Percentiles rank a stretch among this genome's conserved stretches.
phyloP scores from a whole-genome alignment of 2,329 filamentous ascomycete species.

The Exophiala spinifera region DNA sequence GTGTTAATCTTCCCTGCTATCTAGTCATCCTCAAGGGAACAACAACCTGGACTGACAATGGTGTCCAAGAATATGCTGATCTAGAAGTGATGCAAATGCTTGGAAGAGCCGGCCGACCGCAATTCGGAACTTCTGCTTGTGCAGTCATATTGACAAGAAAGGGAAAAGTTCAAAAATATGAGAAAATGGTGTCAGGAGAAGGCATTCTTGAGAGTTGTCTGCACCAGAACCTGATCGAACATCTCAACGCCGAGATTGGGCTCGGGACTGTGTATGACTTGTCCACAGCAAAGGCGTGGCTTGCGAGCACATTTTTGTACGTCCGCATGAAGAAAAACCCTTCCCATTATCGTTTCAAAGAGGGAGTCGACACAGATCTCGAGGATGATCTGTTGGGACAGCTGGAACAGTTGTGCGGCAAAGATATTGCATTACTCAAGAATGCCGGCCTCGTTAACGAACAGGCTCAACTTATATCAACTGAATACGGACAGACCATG shows the following conservation, averaged over 20 bases:
- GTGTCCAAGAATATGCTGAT: constrained; percentile 70
- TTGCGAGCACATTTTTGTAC: constrained; percentile 73
- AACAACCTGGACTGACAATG: constrained; percentile 58
- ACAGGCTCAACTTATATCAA: constrained; percentile 55
- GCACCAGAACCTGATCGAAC: constrained; percentile 75
- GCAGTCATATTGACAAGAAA: constrained; percentile 75
- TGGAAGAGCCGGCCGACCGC: constrained; percentile 75
- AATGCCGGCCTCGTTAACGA: constrained; percentile 56
- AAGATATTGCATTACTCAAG: constrained; percentile 64
- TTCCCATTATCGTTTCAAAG: constrained; percentile 64
- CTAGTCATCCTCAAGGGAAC: constrained; percentile 82
- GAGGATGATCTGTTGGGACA: constrained; percentile 64
- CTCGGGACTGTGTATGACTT: constrained; percentile 68
- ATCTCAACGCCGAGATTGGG: constrained; percentile 79
- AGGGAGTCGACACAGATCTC: constrained; percentile 47
- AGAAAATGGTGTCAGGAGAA: constrained; percentile 69
- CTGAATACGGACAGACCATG: constrained; percentile 76
- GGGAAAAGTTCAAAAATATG: constrained; percentile 64
- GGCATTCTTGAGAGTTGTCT: constrained; percentile 74
- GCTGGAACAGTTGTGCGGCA: constrained; percentile 68
- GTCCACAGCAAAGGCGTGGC: constrained; percentile 67
- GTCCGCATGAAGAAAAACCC: constrained; percentile 72
- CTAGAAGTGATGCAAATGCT: constrained; percentile 90
- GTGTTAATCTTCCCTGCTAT: constrained; percentile 79
- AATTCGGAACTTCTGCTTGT: constrained; percentile 72